Conservation (phyloP, 2,329 filamentous ascomycete species). For the Diplodia seriata region DNA sequence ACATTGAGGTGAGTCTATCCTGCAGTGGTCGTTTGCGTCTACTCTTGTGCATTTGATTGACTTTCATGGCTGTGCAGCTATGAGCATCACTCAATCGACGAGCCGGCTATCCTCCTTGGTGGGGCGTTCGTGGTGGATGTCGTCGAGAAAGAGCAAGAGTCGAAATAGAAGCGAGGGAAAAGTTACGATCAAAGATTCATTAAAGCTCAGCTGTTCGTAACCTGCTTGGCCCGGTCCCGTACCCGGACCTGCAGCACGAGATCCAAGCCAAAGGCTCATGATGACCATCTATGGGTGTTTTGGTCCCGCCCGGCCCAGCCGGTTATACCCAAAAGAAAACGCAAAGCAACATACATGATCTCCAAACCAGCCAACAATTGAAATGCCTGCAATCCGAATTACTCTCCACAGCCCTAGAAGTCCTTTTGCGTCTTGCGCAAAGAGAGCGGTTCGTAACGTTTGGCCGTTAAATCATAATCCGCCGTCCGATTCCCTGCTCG, state of each 20-base stretch:
- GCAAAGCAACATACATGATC: no score
- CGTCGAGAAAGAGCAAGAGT: conserved; percentile 48
- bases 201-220: not conserved
- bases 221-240: not conserved
- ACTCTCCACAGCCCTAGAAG: not conserved
- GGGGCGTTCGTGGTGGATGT: conserved; percentile 60
- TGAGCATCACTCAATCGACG: conserved; percentile 57
- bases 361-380: not conserved
- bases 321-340: not conserved
- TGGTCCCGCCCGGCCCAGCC: conserved; percentile 15
- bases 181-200: not conserved
- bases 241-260: not conserved
- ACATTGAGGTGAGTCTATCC: conserved; percentile 52
- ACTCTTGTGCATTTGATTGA: not conserved
- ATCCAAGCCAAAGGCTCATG: not conserved
- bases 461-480: not conserved
- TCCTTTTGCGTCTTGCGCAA: not conserved
- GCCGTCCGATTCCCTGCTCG: not conserved
- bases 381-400: not conserved
- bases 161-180: not conserved
- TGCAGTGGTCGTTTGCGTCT: not conserved
- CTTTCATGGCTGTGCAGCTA: conserved; percentile 45
- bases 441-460: not conserved
- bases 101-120: conserved; percentile 60
- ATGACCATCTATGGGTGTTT: conserved; percentile 4